A percentile compares a stretch with the other conserved stretches of the same genome.
Evolutionary conservation across 2,329 filamentous ascomycete species (phyloP).

Genomic region (Cryoendolithus antarcticus): DNA sequence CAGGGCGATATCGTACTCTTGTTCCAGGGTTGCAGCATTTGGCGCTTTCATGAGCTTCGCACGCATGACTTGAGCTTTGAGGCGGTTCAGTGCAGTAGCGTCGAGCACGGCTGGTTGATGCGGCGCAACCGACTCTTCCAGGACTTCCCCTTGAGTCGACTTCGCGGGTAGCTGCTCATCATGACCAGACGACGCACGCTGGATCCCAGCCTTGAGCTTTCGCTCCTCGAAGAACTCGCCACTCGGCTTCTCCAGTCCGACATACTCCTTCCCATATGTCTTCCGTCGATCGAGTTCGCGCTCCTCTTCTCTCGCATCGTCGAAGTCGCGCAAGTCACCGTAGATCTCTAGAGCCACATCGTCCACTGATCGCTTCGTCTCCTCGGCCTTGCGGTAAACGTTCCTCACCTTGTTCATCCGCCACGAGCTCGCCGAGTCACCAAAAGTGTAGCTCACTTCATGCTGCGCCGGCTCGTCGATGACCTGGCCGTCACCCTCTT

Average conservation of each 20-base stretch:
- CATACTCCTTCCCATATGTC: conserved; percentile 73
- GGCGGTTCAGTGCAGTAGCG: conserved; percentile 69
- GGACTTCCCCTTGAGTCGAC: conserved; percentile 40
- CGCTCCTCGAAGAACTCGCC: conserved; percentile 77
- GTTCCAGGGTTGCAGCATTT: conserved; percentile 64
- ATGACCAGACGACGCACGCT: conserved; percentile 16
- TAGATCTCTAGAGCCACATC: conserved; percentile 74
- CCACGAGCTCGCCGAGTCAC: conserved; percentile 83
- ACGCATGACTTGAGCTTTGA: conserved; percentile 92
- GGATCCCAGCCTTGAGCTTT: conserved; percentile 45
- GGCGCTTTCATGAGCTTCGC: conserved; percentile 72
- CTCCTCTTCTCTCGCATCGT: conserved; percentile 85
- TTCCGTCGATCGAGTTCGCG: conserved; percentile 74
- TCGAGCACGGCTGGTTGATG: conserved; percentile 47
- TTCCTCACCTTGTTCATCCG: conserved; percentile 89
- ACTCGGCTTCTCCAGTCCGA: conserved; percentile 72
- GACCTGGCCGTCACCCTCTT: conserved; percentile 24
- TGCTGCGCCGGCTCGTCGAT: conserved; percentile 43
- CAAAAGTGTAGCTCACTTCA: conserved; percentile 71
- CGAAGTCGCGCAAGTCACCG: conserved; percentile 71
- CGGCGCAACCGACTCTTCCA: conserved; percentile 43
- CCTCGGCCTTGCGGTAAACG: conserved; percentile 68
- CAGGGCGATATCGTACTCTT: conserved; percentile 71
- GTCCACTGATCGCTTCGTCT: conserved; percentile 60
- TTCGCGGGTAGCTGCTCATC: no score